Conservation (phyloP, 2,329 filamentous ascomycete genomes). For the Sarocladium strictum region DNA sequence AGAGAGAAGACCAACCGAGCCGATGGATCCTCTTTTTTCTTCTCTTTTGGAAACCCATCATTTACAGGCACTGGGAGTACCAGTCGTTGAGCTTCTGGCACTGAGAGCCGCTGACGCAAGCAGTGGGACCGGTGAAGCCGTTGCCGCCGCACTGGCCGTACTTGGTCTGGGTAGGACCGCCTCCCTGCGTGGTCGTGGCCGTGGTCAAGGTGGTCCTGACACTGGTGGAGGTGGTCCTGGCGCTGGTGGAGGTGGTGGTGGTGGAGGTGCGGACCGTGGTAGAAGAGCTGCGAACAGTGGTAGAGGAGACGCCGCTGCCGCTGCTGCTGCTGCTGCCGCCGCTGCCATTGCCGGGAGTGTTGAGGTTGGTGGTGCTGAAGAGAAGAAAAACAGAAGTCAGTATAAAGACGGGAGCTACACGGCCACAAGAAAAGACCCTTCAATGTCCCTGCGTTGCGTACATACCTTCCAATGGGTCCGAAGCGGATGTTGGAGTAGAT, state of each 20-base stretch:
- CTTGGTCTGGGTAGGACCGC: slow-evolving; percentile 7
- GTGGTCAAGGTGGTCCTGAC: not conserved
- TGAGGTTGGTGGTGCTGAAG: not conserved
- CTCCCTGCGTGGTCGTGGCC: not conserved
- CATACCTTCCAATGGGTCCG: slow-evolving; percentile 32
- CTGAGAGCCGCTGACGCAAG: slow-evolving; percentile 18
- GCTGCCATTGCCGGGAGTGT: not conserved
- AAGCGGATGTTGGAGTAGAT: slow-evolving; percentile 44
- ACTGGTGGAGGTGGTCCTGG: not conserved
- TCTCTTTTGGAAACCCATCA: not conserved
- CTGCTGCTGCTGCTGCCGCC: not conserved
- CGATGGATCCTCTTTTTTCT: not conserved
- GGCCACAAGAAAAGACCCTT: no score
- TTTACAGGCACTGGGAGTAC: slow-evolving; percentile 22
- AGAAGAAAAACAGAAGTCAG: no score
- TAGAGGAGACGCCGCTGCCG: not conserved
- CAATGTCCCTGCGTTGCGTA: slow-evolving; percentile 10
- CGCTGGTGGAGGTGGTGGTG: not conserved
- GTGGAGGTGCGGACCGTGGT: not conserved
- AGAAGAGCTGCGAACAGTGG: not conserved
- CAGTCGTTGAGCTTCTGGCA: slow-evolving; percentile 21
- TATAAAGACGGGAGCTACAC: no score
- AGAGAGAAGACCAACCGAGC: not conserved
- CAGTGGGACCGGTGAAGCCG: slow-evolving; percentile 19
- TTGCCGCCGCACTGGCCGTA: slow-evolving; percentile 20